phyloP scores from a whole-genome alignment of 352 stramenopile species.

The Phytophthora hibernalis region DNA sequence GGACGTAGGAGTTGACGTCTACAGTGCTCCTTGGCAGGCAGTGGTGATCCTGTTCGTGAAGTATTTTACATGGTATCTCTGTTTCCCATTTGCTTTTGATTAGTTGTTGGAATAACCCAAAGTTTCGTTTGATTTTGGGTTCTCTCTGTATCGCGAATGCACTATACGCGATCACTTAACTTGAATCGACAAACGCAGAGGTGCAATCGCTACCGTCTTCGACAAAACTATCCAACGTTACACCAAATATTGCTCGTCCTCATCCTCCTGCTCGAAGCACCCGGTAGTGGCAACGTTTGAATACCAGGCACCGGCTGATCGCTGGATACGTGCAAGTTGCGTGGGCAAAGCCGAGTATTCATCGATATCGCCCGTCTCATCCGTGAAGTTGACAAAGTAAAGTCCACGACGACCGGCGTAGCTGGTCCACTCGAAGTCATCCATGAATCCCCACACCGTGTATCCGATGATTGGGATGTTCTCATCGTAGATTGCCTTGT shows the following conservation, averaged over 20 bases:
- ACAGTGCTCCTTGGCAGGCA: too few relatives aligned
- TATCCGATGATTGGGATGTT: slow-evolving; percentile 86
- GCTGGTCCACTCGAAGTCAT: slow-evolving; percentile 40
- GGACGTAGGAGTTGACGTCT: neutral
- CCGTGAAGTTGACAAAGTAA: slow-evolving; percentile 65
- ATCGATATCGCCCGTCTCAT: slow-evolving; percentile 37
- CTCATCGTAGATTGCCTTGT: slow-evolving; percentile 54
- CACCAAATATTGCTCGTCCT: slow-evolving; percentile 35
- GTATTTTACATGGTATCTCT: too few relatives aligned
- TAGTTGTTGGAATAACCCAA: too few relatives aligned
- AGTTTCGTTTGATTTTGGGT: too few relatives aligned
- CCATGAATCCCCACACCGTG: slow-evolving; percentile 88
- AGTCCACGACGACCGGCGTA: slow-evolving; percentile 61
- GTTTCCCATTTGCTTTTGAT: too few relatives aligned
- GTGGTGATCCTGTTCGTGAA: too few relatives aligned
- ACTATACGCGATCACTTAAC: too few relatives aligned
- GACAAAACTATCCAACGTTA: slow-evolving; percentile 5
- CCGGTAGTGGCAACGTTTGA: slow-evolving; percentile 35
- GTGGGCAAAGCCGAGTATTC: slow-evolving; percentile 29
- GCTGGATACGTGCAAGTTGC: slow-evolving; percentile 50
- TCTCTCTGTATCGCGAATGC: too few relatives aligned
- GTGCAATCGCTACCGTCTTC: neutral
- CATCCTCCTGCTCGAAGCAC: slow-evolving; percentile 40
- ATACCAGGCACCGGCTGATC: slow-evolving; percentile 52
- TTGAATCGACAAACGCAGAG: neutral